These are phyloP conservation scores for Ophiocordyceps camponoti-saundersi DNA, from an alignment of 2,329 filamentous ascomycete species.

Conservation along the genomic window DNA sequence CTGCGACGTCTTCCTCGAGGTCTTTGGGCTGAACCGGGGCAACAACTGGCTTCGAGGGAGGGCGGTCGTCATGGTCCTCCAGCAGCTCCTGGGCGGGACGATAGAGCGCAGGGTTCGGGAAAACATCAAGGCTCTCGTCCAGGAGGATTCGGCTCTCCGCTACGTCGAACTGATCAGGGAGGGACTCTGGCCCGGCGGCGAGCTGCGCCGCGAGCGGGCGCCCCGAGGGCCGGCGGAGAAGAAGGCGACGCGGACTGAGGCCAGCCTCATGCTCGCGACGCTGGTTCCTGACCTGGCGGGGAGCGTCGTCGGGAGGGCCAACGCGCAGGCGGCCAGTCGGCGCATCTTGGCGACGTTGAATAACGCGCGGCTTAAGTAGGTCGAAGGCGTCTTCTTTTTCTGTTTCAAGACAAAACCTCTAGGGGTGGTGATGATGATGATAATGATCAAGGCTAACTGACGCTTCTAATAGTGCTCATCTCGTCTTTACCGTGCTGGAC, in stretches of 20 bases:
- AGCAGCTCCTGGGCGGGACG: constrained; percentile 87
- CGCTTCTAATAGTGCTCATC: constrained; percentile 34
- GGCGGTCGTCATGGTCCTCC: constrained; percentile 88
- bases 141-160: constrained; percentile 62
- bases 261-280: constrained; percentile 74
- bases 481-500: constrained; percentile 55
- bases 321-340: constrained; percentile 78
- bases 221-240: constrained; percentile 56
- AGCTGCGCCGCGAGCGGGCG: constrained; percentile 28
- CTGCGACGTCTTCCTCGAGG: constrained; percentile 90
- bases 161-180: constrained; percentile 62
- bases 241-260: constrained; percentile 66
- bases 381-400: no score
- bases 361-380: constrained; percentile 76
- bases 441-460: background rate
- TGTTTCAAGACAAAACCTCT: no score
- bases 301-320: constrained; percentile 81
- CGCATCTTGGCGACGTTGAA: constrained; percentile 85
- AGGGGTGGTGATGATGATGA: background rate
- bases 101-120: constrained; percentile 93
- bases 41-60: constrained; percentile 96
- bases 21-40: constrained; percentile 84
- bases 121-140: constrained; percentile 52
- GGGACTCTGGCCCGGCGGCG: constrained; percentile 65
- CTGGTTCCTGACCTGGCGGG: constrained; percentile 81